A percentile compares a stretch with the other conserved stretches of the same genome.
phyloP scores from a whole-genome alignment of 2,329 filamentous ascomycete species.

The Simplicillium sp. region DNA sequence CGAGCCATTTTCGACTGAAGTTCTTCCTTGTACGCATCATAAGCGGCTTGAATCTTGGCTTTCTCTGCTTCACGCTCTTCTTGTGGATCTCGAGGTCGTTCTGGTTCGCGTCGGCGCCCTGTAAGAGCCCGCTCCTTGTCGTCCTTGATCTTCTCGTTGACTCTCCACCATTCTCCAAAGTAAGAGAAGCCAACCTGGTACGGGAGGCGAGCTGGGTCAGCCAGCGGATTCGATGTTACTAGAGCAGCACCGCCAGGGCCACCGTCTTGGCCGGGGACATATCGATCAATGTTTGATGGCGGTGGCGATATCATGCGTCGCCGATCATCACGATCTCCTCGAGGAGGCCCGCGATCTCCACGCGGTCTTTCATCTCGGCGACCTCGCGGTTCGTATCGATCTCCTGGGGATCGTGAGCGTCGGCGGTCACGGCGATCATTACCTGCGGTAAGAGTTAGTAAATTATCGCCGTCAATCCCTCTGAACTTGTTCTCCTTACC shows the following conservation, averaged over 20 bases:
- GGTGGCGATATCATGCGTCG: constrained; percentile 52
- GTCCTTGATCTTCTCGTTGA: constrained; percentile 74
- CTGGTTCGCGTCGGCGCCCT: constrained; percentile 58
- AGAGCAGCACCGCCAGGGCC: constrained; percentile 32
- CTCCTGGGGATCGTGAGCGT: constrained; percentile 61
- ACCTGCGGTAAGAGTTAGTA: constrained; percentile 24
- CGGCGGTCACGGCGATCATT: constrained; percentile 52
- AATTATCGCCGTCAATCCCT: constrained; percentile 11
- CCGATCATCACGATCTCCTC: constrained; percentile 50
- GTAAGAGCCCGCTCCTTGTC: constrained; percentile 64
- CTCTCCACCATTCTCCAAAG: constrained; percentile 79
- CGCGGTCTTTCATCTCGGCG: constrained; percentile 43
- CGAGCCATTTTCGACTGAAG: constrained; percentile 73
- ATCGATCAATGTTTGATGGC: constrained; percentile 70
- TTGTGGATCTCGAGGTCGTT: constrained; percentile 51
- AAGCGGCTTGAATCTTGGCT: constrained; percentile 63
- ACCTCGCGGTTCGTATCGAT: constrained; percentile 65
- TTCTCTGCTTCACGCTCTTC: constrained; percentile 75
- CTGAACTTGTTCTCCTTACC: constrained; percentile 36
- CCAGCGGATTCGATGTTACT: constrained; percentile 47
- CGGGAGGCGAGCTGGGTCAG: constrained; percentile 62
- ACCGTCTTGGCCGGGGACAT: constrained; percentile 65
- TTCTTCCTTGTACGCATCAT: constrained; percentile 59
- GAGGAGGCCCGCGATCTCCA: too few relatives aligned
- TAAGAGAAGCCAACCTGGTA: constrained; percentile 81